These are phyloP conservation scores for Hanseniaspora pseudoguilliermondii DNA, from an alignment of 805 yeast species.

Conservation along the genomic window DNA sequence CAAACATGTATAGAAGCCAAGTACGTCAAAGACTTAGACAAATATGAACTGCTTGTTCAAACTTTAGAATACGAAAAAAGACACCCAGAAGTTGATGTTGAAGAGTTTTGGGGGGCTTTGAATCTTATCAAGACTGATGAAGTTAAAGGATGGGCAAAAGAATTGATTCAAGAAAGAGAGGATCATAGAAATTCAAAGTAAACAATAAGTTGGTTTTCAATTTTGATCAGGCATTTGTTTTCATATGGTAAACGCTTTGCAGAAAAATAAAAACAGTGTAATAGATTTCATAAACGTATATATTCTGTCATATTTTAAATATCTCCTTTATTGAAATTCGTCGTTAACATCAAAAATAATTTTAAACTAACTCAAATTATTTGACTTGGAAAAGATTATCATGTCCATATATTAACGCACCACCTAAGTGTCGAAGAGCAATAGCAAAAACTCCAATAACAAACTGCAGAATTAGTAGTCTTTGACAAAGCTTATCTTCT, in stretches of 20 bases:
- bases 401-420: conserved; percentile 74
- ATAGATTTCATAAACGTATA: neutral
- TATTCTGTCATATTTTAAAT: neutral
- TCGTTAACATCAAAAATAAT: too few species aligned
- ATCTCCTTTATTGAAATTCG: neutral
- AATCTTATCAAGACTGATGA: conserved; percentile 55
- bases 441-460: conserved; percentile 54
- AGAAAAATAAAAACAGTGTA: too few species aligned
- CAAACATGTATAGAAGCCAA: conserved; percentile 70
- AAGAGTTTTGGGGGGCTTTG: conserved; percentile 57
- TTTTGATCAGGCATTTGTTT: neutral
- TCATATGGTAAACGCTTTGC: neutral
- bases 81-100: conserved; percentile 44
- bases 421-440: conserved; percentile 65
- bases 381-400: conserved; percentile 51
- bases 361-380: neutral
- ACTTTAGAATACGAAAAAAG: conserved; percentile 73
- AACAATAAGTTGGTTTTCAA: neutral
- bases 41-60: conserved; percentile 72
- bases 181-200: conserved; percentile 1
- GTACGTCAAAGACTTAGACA: conserved; percentile 88
- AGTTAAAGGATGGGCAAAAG: conserved; percentile 57
- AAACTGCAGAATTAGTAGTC: conserved; percentile 52
- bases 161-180: conserved; percentile 36
- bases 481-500: conserved; percentile 60